A percentile compares a stretch with the other conserved stretches of the same genome.
These are phyloP conservation scores for Astrothelium subdiscretum DNA, from an alignment of 495 filamentous ascomycete genomes.

Conservation along the genomic window DNA sequence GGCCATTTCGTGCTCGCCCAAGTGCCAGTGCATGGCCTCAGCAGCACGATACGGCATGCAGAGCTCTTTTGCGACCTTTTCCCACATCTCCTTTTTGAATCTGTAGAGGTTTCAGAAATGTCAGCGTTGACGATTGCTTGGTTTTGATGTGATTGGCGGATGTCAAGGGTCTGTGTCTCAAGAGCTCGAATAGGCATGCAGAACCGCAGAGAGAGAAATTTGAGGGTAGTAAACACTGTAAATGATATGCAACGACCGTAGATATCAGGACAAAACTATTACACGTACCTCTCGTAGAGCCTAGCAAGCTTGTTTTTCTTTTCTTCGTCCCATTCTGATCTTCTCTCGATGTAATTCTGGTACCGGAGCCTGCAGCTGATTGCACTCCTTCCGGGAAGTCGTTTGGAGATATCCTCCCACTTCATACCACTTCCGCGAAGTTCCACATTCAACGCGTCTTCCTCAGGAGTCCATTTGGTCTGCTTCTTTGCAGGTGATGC, in stretches of 20 bases:
- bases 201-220: not conserved
- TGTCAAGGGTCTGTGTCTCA: not conserved
- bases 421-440: conserved; percentile 85
- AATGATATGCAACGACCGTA: not conserved
- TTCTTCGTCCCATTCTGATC: conserved; percentile 92
- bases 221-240: not conserved
- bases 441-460: conserved; percentile 81
- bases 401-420: conserved; percentile 94
- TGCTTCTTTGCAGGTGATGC: conserved; percentile 87
- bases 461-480: conserved; percentile 88
- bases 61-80: conserved; percentile 85
- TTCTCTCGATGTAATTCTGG: conserved; percentile 89
- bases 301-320: conserved; percentile 91
- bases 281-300: conserved; percentile 81
- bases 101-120: conserved; percentile 32
- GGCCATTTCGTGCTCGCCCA: conserved; percentile 89
- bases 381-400: conserved; percentile 76
- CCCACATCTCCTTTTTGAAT: conserved; percentile 97
- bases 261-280: not conserved
- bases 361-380: conserved; percentile 93
- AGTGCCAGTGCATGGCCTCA: conserved; percentile 96
- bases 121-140: not conserved
- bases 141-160: not conserved
- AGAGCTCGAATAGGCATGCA: not conserved
- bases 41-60: conserved; percentile 91